Percentiles rank a stretch among this genome's conserved stretches.
phyloP scores from a whole-genome alignment of 257 asterid species.

The Lycium ferocissimum region DNA sequence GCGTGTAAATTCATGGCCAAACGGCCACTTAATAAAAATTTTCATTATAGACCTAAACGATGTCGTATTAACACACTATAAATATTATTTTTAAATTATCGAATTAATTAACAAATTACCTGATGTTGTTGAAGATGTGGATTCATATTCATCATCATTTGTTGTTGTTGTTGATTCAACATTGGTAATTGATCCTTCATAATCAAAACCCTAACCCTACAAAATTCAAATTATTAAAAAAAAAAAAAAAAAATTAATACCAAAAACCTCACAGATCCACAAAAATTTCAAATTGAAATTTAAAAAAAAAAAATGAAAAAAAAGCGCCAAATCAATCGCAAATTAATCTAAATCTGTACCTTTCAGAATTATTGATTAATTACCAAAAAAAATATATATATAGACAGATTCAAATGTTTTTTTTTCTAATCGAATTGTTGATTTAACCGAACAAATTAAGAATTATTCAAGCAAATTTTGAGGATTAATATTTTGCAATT shows the following conservation, averaged over 20 bases:
- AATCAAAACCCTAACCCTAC: neutral
- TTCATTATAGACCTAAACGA: neutral
- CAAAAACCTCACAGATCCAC: neutral
- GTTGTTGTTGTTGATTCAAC: conserved; percentile 55
- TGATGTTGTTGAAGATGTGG: conserved; percentile 55
- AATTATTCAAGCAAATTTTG: too few species aligned
- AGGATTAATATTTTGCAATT: neutral
- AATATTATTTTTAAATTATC: neutral
- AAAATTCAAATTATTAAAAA: neutral
- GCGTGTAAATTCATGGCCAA: too few species aligned
- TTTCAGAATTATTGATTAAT: too few species aligned
- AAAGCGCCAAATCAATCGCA: neutral
- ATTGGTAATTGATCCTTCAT: conserved; percentile 69
- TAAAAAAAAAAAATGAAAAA: neutral
- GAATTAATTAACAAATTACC: conserved; percentile 40
- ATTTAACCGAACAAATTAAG: neutral
- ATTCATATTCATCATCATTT: conserved; percentile 50
- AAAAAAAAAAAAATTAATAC: neutral
- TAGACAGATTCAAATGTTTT: neutral
- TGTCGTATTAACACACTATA: too few species aligned
- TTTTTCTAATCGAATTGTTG: neutral
- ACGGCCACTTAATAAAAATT: neutral
- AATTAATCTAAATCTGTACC: neutral
- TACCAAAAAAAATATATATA: too few species aligned
- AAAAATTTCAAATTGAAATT: neutral